Conservation (phyloP, 2,329 filamentous ascomycete genomes). For the Xylaria sp. region DNA sequence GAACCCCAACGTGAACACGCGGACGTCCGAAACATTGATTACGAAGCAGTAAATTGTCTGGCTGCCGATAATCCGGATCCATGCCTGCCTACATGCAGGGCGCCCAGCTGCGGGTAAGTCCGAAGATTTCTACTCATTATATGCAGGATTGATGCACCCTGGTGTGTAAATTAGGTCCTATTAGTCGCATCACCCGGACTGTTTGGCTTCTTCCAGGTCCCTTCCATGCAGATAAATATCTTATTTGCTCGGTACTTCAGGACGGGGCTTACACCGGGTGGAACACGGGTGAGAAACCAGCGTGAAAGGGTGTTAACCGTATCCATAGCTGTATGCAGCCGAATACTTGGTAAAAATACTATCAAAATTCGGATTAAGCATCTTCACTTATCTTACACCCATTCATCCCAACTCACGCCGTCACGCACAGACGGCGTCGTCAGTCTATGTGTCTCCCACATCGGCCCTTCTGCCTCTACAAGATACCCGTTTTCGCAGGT, state of each 20-base stretch:
- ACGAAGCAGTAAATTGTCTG: background rate
- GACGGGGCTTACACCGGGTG: background rate
- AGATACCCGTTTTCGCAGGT: constrained; percentile 54
- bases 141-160: background rate
- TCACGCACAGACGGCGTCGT: constrained; percentile 33
- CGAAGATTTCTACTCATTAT: background rate
- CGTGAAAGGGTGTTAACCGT: background rate
- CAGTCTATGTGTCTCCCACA: constrained; percentile 37
- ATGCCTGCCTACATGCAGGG: background rate
- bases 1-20: background rate
- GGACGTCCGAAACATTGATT: background rate
- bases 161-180: background rate
- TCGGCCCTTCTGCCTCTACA: constrained; percentile 43
- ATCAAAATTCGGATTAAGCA: background rate
- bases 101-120: background rate
- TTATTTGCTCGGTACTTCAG: background rate
- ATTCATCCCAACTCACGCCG: constrained; percentile 42
- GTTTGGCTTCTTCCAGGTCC: background rate
- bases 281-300: background rate
- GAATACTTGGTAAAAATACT: background rate
- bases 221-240: background rate
- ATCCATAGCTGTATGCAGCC: background rate
- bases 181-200: background rate
- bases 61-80: background rate
- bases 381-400: constrained; percentile 22